Evolutionary conservation across 2,329 filamentous ascomycete genomes (phyloP).

Genomic region (Truncatella angustata): DNA sequence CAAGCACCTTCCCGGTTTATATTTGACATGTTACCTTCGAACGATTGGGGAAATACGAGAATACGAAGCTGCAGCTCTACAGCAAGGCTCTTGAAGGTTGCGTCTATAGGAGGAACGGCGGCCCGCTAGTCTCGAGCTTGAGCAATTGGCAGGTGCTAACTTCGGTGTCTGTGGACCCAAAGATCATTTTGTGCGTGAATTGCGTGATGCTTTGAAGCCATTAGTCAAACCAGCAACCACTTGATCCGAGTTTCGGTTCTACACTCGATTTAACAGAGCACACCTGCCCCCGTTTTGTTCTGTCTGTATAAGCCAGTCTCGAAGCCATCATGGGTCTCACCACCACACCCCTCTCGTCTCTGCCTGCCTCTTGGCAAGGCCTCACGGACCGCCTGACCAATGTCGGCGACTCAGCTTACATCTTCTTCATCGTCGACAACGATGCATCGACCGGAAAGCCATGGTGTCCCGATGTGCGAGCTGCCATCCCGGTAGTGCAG

Average conservation of each 20-base stretch:
- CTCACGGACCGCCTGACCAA: neutral
- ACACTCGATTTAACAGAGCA: no score
- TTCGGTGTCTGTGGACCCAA: neutral
- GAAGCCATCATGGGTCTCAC: constrained; percentile 1
- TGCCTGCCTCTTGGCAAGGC: constrained; percentile 6
- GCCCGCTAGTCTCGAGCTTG: neutral
- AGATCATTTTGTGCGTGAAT: neutral
- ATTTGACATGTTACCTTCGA: no score
- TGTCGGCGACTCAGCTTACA: constrained; percentile 3
- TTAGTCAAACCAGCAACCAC: neutral
- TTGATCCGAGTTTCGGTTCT: no score
- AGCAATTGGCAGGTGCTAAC: neutral
- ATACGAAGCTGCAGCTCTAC: no score
- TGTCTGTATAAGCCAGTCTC: no score
- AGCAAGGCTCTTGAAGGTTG: no score
- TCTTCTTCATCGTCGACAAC: constrained; percentile 8
- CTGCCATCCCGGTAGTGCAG: constrained; percentile 4
- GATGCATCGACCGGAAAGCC: constrained; percentile 3
- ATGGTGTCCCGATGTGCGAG: constrained; percentile 9
- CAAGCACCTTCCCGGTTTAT: no score
- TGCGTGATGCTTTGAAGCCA: constrained; percentile 1
- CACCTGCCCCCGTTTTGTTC: no score
- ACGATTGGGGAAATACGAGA: neutral
- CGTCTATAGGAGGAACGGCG: no score
- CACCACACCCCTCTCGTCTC: neutral